These are phyloP conservation scores for Xylaria multiplex DNA, from an alignment of 2,329 filamentous ascomycete genomes.

Conservation along the genomic window DNA sequence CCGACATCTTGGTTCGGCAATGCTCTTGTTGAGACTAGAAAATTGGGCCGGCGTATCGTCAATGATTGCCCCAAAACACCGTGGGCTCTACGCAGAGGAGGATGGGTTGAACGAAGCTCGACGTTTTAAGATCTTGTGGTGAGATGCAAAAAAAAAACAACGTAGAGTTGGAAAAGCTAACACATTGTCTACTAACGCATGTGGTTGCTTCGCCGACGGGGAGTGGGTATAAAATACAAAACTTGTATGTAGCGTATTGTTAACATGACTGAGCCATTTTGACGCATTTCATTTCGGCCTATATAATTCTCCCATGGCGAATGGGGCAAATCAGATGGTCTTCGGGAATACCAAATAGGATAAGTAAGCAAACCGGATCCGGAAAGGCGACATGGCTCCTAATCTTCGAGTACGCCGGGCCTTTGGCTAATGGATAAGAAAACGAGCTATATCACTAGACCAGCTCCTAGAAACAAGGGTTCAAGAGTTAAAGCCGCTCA, in stretches of 20 bases:
- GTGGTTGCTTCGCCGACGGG: too few relatives aligned
- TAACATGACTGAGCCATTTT: not conserved
- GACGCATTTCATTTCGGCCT: not conserved
- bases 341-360: slow-evolving; percentile 1
- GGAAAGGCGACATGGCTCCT: not conserved
- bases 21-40: not conserved
- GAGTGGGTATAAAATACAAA: not conserved
- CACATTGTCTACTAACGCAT: too few relatives aligned
- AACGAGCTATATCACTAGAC: slow-evolving; percentile 3
- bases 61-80: too few relatives aligned
- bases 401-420: not conserved
- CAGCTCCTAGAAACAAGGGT: too few relatives aligned
- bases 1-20: not conserved
- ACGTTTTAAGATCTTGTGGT: not conserved
- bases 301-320: not conserved
- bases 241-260: not conserved
- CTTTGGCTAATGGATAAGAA: slow-evolving; percentile 2
- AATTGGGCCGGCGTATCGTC: not conserved
- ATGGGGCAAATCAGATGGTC: too few relatives aligned
- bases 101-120: too few relatives aligned
- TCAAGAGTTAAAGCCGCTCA: not conserved
- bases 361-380: not conserved
- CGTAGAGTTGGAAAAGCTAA: too few relatives aligned
- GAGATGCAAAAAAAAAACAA: not conserved
- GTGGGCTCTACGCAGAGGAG: too few relatives aligned